Percentiles rank a stretch among this genome's conserved stretches.
Conservation (phyloP, 176 grass and related monocot species). For the Paspalum notatum region DNA sequence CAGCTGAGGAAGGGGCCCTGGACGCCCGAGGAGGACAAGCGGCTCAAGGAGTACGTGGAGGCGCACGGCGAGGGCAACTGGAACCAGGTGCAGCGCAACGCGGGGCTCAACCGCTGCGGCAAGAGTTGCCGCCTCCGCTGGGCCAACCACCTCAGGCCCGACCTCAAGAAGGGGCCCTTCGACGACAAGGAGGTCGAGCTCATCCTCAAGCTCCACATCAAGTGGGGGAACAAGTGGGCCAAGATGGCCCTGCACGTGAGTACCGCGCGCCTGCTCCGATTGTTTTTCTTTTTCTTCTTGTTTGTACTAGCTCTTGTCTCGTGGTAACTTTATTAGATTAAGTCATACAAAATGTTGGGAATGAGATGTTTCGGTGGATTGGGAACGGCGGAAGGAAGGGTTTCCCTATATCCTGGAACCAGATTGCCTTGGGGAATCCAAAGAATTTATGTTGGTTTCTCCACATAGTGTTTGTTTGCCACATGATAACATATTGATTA, state of each 20-base stretch:
- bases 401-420: not conserved
- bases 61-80: conserved; percentile 79
- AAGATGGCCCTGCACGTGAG: conserved; percentile 60
- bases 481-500: not conserved
- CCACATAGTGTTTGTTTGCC: not conserved
- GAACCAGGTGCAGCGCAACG: conserved; percentile 72
- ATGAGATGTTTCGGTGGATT: not conserved
- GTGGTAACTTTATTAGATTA: not conserved
- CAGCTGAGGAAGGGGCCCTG: conserved; percentile 80
- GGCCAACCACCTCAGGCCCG: conserved; percentile 78
- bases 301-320: not conserved
- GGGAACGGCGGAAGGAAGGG: not conserved
- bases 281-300: not conserved
- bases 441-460: not conserved
- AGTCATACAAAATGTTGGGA: not conserved
- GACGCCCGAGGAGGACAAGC: conserved; percentile 70
- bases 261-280: not conserved
- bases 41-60: conserved; percentile 63
- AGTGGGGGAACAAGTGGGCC: conserved; percentile 81
- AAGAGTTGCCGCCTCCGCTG: conserved; percentile 95
- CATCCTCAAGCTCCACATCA: conserved; percentile 37
- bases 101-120: conserved; percentile 70
- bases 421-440: not conserved
- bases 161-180: conserved; percentile 80
- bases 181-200: conserved; percentile 46